These are phyloP conservation scores for Taphrina deformans DNA, from an alignment of 1,139 yeast genomes.

Conservation along the genomic window DNA sequence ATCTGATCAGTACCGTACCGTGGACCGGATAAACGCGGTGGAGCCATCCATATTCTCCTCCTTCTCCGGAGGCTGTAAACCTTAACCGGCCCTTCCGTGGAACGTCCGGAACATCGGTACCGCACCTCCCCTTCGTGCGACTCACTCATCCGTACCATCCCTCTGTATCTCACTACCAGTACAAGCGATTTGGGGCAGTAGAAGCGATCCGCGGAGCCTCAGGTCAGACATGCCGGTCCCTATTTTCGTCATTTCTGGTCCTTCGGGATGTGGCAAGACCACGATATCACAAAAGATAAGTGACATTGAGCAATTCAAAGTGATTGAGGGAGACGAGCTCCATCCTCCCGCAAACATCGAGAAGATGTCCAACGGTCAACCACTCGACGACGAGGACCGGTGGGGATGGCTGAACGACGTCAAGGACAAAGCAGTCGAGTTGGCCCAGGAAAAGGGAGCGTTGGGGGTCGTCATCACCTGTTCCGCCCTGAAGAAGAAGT, in stretches of 20 bases:
- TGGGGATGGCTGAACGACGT: slow-evolving; percentile 73
- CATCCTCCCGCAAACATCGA: slow-evolving; percentile 54
- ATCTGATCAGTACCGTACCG: neutral
- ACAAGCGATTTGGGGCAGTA: no score
- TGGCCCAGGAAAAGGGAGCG: slow-evolving; percentile 42
- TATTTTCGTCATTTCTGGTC: slow-evolving; percentile 53
- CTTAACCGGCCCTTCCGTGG: no score
- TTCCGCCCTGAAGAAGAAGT: slow-evolving; percentile 72
- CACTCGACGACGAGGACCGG: slow-evolving; percentile 83
- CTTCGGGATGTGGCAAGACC: slow-evolving; percentile 92
- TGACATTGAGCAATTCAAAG: slow-evolving; percentile 52
- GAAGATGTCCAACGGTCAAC: slow-evolving; percentile 78
- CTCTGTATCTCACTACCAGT: no score
- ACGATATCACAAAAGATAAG: slow-evolving; percentile 66
- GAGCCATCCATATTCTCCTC: neutral
- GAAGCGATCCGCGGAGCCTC: no score
- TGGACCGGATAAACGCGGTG: neutral
- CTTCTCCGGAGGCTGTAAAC: neutral
- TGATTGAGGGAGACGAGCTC: slow-evolving; percentile 77
- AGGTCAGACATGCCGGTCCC: slow-evolving; percentile 21
- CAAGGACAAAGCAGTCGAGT: slow-evolving; percentile 38
- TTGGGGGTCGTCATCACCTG: slow-evolving; percentile 63
- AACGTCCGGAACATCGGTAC: neutral
- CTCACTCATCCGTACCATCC: no score
- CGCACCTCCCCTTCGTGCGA: no score